Evolutionary conservation across 352 stramenopile genomes (phyloP), one percentile per base, ranked within the genome.

Genomic region (Globisporangium takayamanum): DNA sequence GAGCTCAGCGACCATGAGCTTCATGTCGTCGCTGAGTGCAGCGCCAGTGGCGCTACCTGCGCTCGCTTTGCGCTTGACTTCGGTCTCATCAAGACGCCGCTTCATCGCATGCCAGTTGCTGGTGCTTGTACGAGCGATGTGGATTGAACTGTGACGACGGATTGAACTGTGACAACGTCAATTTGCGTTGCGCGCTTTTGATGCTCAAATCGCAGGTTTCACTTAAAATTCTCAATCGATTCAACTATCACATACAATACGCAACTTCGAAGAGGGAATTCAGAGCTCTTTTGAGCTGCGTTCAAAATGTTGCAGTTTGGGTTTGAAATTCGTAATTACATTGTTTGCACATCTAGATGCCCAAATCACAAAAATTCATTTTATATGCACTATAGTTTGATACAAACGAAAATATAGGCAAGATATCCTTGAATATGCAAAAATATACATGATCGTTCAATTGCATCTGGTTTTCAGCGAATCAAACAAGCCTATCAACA

Each of bases 1-100:
- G 5, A 77, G 53, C 44, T 55, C 44, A 30, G 73, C 66, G 52
- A 80, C 71, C 47, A 73, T 76, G 51, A 74, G 62, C 51, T 78
- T 69, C 59, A 74, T 55, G 28, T 82, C 75, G 42, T 66, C 55
- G 10, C 55, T 48, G 7, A 62, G 62, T 22, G 53, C 65, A 7
- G 25, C 15, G 10, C 18, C 16, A 1, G 42, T 16, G 16, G 8
- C 49, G 37, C 1, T 26, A 20, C 30, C 37, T 3, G 50, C 28
- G 20, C 51, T 22, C 49, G 53, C 12, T 36, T 74, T 62, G 26
- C 42, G 18, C 50, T 69, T 64, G 18, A 50, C 28, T 15, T 67
- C 57, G 12, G 22, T 52, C 12, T 74, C 63, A 39, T 62, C 56
- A 5, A 85, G 53, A 39, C 68, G 55, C 1, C 75, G 67, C 65